Evolutionary conservation across 495 filamentous ascomycete species (phyloP), one percentile per base, ranked within the genome.

Genomic region (Penicillium maclennaniae): DNA sequence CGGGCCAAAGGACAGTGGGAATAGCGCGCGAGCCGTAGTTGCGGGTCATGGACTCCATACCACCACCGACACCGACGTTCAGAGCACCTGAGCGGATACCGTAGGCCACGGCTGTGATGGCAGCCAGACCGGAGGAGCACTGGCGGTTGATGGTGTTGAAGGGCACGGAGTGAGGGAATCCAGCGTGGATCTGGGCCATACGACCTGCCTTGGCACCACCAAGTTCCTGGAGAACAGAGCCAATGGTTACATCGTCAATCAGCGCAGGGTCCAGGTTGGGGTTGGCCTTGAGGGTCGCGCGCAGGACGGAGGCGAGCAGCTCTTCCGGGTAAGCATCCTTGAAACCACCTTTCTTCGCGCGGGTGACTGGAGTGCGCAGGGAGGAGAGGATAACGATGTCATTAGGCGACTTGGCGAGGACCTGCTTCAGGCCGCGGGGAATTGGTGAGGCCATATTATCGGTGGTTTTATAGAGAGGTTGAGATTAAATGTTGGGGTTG

Each of bases 11-110:
- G 39, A 88, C 82, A 3, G 82, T 84, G 0, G 92, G 92, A 49
- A 97, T 92, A 7, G 92, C 92, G 48, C 83, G 74, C 0, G 75
- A 81, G 7, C 85, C 89, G 69, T 96, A 96, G 68, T 95, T 95
- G 47, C 86, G 71, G 44, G 88, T 95, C 91, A 96, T 96, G 66
- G 83, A 88, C 77, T 96, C 91, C 87, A 92, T 95, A 16, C 91
- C 91, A 19, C 87, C 92, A 34, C 85, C 91, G 47, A 97, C 82
- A 54, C 91, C 91, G n/a, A 88, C 73, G 59, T 84, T 79, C 50
- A 93, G 85, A 53, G 82, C 81, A 1, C 83, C 89, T 0, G 82
- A 75, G 34, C 80, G 78, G 57, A 96, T 93, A 42, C 84, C 77
- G 21, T 87, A 81, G 2, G 87, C 84, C 0, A 93, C 74, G 27